Conservation (phyloP, 345 rosid genomes). For the Bruguiera sexangula region DNA sequence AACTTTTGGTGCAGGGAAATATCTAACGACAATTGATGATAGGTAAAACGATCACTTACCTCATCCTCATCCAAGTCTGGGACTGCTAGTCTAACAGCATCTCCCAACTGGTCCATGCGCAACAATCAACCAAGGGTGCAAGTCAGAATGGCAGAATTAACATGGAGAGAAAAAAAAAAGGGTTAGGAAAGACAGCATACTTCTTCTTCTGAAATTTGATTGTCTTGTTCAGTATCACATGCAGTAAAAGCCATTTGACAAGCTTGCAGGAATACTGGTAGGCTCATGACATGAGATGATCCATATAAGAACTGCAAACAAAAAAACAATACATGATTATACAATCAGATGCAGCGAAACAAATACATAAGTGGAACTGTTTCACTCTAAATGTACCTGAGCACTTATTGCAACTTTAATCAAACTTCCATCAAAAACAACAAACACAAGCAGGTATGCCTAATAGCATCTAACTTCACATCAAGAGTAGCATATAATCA, state of each 20-base stretch:
- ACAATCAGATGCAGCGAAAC: background rate
- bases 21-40: background rate
- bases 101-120: constrained; percentile 52
- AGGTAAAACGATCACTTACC: constrained; percentile 34
- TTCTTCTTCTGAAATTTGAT: constrained; percentile 52
- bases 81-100: constrained; percentile 43
- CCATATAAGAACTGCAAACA: constrained; percentile 76
- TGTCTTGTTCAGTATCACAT: constrained; percentile 45
- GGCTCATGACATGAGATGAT: constrained; percentile 66
- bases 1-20: background rate
- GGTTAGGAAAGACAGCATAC: constrained; percentile 33
- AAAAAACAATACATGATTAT: constrained; percentile 1
- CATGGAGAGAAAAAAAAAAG: background rate
- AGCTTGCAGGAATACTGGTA: constrained; percentile 57
- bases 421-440: background rate
- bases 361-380: background rate
- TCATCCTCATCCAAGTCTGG: constrained; percentile 52
- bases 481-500: constrained; percentile 21
- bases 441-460: constrained; percentile 1
- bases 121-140: constrained; percentile 11
- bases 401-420: background rate
- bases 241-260: constrained; percentile 67
- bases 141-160: constrained; percentile 15
- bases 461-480: background rate
- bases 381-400: background rate